These are phyloP conservation scores for Saturnispora quitensis DNA, from an alignment of 805 yeast species.

Conservation along the genomic window DNA sequence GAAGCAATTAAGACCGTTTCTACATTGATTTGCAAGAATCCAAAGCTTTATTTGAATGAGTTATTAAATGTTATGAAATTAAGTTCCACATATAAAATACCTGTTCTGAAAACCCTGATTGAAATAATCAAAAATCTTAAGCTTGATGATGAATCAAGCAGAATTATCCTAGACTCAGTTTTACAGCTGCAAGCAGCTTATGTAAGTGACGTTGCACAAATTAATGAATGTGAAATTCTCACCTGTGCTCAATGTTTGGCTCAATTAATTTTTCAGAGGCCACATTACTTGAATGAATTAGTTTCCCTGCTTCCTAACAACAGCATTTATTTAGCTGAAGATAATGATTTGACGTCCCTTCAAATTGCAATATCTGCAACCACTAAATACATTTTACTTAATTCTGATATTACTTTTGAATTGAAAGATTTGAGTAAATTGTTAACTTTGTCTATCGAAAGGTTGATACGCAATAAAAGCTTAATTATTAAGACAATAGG, in stretches of 20 bases:
- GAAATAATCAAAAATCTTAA: slow-evolving; percentile 7
- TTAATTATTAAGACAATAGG: slow-evolving; percentile 54
- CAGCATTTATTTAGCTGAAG: background rate
- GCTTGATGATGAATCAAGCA: slow-evolving; percentile 5
- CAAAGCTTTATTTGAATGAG: slow-evolving; percentile 29
- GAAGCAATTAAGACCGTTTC: slow-evolving; percentile 50
- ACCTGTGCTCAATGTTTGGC: slow-evolving; percentile 21
- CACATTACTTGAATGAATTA: slow-evolving; percentile 13
- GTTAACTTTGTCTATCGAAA: slow-evolving; percentile 19
- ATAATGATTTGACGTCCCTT: background rate
- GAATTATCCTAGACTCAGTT: slow-evolving; percentile 1
- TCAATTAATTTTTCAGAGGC: slow-evolving; percentile 14
- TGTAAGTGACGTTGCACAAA: background rate
- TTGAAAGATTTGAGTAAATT: slow-evolving; percentile 14
- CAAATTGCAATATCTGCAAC: slow-evolving; percentile 22
- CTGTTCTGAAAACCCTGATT: slow-evolving; percentile 11
- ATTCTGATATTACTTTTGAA: slow-evolving; percentile 9
- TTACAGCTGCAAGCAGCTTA: slow-evolving; percentile 1
- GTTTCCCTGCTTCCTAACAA: slow-evolving; percentile 8
- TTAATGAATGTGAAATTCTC: slow-evolving; percentile 15
- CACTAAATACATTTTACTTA: slow-evolving; percentile 21
- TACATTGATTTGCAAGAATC: slow-evolving; percentile 34
- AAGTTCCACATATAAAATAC: background rate
- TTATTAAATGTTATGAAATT: slow-evolving; percentile 24
- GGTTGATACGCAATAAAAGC: slow-evolving; percentile 28